Base-by-base conservation (phyloP, 768 basidiomycete species). In the Trametes cinnabarina region DNA sequence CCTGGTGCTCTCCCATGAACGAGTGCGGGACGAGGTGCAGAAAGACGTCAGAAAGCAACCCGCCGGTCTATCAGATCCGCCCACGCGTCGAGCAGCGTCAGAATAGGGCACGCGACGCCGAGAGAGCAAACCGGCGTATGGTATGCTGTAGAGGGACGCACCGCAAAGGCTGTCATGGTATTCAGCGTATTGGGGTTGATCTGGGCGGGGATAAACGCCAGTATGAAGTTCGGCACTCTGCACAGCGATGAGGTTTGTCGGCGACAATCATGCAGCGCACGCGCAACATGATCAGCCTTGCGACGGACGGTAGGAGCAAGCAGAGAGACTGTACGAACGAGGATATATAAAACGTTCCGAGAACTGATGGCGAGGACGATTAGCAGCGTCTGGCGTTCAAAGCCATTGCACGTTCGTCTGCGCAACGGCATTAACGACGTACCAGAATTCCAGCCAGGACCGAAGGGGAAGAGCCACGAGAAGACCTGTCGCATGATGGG, bases 281-380 rank as follows among this genome's bases (percentile, higher is more conserved):
- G 30, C 30, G 30, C 30, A 32, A 7, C 50, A 53, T 35, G 60
- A 30, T 50, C 41, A 57, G 61, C 59, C 63, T 58, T 55, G 57
- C 61, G 58, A 57, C 44, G 57, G 42, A n/a, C n/a, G 39, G 54
- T 25, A 49, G 40, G 49, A 51, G 53, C 47, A 47, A 20, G 47
- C 56, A 17, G 42, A 40, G 56, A 61, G 59, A 51, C 51, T 60
- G 42, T 47, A 82, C 91, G 68, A 71, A 94, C 93, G 92, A 95
- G 79, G 91, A 94, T 74, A 95, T 95, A 77, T 95, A 95, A 79
- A 95, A 94, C 19, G 94, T 95, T 61, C 90, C 94, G 26, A 95
- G 79, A 55, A 97, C 83, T 82, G 12, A 12, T 6, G 63, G 28
- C 44, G 34, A 66, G 26, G 43, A 19, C 37, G 43, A 37, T 61